phyloP scores from a whole-genome alignment of 1,284 basidiomycete genomes.

The Cutaneotrichosporon cavernicola region DNA sequence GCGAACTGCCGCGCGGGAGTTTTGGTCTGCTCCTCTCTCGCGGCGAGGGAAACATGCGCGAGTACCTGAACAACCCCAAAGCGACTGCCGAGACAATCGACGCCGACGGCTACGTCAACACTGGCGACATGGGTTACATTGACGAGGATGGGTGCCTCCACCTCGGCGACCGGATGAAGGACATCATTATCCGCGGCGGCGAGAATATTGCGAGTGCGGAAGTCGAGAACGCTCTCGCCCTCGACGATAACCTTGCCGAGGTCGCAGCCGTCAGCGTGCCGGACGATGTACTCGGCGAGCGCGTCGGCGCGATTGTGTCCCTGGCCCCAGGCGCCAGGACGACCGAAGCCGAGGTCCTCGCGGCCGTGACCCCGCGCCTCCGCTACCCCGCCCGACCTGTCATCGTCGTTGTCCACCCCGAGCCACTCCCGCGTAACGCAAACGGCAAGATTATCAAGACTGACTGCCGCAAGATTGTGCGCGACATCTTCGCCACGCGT shows the following conservation, averaged over 20 bases:
- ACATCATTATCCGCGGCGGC: conserved; percentile 50
- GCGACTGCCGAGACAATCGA: conserved; percentile 17
- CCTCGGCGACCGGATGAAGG: conserved; percentile 41
- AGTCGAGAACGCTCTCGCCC: conserved; percentile 46
- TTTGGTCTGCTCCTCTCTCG: conserved; percentile 38
- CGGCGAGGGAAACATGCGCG: conserved; percentile 47
- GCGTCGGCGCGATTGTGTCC: conserved; percentile 40
- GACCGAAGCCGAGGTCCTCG: conserved; percentile 14
- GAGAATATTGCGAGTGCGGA: conserved; percentile 46
- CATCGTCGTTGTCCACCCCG: conserved; percentile 16
- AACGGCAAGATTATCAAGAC: conserved; percentile 27
- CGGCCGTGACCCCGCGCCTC: conserved; percentile 17
- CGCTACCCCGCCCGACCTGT: conserved; percentile 21
- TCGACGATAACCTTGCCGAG: conserved; percentile 37
- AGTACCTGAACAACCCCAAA: conserved; percentile 27
- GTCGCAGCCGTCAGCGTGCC: conserved; percentile 44
- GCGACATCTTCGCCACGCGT: conserved; percentile 13
- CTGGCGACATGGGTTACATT: conserved; percentile 42
- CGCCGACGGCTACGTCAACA: conserved; percentile 45
- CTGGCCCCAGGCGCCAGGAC: conserved; percentile 25
- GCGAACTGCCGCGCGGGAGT: conserved; percentile 30
- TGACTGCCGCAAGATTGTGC: conserved; percentile 23
- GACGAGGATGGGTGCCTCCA: conserved; percentile 44
- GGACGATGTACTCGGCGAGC: conserved; percentile 40
- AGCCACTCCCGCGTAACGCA: conserved; percentile 20